Evolutionary conservation across 2,329 filamentous ascomycete species (phyloP).

Genomic region (Colletotrichum sp.): DNA sequence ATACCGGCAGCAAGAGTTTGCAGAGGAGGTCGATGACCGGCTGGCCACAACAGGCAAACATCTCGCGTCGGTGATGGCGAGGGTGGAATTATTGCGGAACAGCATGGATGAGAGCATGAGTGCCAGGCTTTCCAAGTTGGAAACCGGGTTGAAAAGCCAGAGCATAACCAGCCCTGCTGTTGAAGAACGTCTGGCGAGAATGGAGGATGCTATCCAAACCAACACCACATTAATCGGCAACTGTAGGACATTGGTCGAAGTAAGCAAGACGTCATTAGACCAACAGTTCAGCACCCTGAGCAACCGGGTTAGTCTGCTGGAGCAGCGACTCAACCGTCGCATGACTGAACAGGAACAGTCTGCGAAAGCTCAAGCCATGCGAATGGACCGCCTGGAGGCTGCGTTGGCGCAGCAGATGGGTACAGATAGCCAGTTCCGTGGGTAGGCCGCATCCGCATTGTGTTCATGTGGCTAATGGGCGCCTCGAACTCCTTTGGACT

Average conservation of each 20-base stretch:
- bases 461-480: neutral
- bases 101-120: neutral
- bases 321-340: neutral
- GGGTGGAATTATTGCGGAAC: neutral
- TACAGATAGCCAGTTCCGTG: neutral
- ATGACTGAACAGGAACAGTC: neutral
- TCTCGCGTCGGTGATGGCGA: neutral
- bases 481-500: neutral
- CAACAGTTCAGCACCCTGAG: neutral
- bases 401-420: neutral
- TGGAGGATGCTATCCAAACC: neutral
- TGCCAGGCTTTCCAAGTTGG: neutral
- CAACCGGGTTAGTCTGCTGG: neutral
- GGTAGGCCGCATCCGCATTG: neutral
- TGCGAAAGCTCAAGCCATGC: neutral
- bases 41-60: neutral
- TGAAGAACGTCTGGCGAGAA: neutral
- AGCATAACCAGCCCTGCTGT: neutral
- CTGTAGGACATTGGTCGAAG: slow-evolving; percentile 10
- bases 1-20: neutral
- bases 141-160: neutral
- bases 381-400: slow-evolving; percentile 1
- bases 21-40: neutral
- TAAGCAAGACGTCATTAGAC: neutral
- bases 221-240: neutral